Conservation (phyloP, 2,329 filamentous ascomycete species). For the Pestalotiopsis sp. region DNA sequence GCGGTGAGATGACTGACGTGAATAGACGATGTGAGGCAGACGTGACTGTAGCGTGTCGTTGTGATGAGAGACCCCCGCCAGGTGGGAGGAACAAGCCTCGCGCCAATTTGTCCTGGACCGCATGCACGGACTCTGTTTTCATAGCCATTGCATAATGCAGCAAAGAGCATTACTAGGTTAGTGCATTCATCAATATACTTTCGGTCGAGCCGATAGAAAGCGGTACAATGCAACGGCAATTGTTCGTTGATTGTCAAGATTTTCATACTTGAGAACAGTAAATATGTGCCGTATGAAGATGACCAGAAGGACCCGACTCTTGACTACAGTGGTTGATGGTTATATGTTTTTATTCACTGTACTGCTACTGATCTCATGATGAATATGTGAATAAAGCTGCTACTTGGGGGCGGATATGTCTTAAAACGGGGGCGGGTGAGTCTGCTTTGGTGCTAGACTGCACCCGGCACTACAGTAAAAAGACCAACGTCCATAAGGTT, state of each 20-base stretch:
- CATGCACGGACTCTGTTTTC: not conserved
- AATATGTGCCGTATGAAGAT: not conserved
- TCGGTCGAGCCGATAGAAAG: not conserved
- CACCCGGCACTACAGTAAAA: too few species aligned
- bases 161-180: not conserved
- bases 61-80: not conserved
- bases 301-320: not conserved
- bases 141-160: not conserved
- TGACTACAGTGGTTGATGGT: too few species aligned
- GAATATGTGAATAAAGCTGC: not conserved
- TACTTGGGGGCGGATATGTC: not conserved
- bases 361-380: not conserved
- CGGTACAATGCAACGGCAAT: not conserved
- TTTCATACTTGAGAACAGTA: not conserved
- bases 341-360: too few species aligned
- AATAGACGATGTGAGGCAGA: not conserved
- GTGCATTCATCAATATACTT: not conserved
- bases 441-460: too few species aligned
- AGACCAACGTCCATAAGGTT: too few species aligned
- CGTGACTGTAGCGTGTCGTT: constrained; percentile 2
- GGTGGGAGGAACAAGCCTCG: not conserved
- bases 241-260: not conserved
- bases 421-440: not conserved
- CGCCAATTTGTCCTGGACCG: not conserved
- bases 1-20: constrained; percentile 1